Conservation (phyloP, 108 stramenopile species). For the Cyclostephanos tholiformis region DNA sequence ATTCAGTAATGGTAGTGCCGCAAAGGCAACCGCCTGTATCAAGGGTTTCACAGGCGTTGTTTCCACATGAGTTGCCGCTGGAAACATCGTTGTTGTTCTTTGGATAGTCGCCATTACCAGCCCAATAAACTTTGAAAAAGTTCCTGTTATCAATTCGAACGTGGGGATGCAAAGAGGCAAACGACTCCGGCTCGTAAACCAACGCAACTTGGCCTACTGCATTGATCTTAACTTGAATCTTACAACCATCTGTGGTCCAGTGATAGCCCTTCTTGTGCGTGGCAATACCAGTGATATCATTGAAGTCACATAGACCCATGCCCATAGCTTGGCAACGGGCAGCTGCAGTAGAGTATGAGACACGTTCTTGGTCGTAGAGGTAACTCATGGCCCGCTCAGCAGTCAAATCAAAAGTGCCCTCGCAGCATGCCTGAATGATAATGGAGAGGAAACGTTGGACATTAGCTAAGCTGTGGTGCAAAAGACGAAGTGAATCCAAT, state of each 20-base stretch:
- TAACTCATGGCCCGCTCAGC: constrained; percentile 26
- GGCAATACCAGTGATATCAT: constrained; percentile 24
- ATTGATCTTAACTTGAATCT: constrained; percentile 58
- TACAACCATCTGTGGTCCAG: constrained; percentile 59
- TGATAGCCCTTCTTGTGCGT: constrained; percentile 40
- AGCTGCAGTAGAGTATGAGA: constrained; percentile 31
- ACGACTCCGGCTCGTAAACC: constrained; percentile 54
- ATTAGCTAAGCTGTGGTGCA: background rate
- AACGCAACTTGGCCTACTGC: constrained; percentile 55
- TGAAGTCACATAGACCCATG: constrained; percentile 34
- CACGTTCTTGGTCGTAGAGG: constrained; percentile 46
- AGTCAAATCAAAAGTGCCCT: constrained; percentile 14
- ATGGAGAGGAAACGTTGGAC: background rate
- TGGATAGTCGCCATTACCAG: constrained; percentile 32
- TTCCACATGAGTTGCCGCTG: constrained; percentile 32
- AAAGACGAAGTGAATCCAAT: background rate
- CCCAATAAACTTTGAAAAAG: constrained; percentile 49
- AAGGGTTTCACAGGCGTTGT: constrained; percentile 32
- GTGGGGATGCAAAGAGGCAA: constrained; percentile 32
- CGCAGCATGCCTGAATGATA: constrained; percentile 25
- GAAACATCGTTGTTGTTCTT: constrained; percentile 36
- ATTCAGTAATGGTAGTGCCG: constrained; percentile 21
- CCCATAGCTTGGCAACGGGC: constrained; percentile 38
- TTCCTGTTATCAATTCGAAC: constrained; percentile 42
- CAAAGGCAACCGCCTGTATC: constrained; percentile 45